Evolutionary conservation across 192 early-diverging fungal species (phyloP).

Genomic region (Umbelopsis isabellina): DNA sequence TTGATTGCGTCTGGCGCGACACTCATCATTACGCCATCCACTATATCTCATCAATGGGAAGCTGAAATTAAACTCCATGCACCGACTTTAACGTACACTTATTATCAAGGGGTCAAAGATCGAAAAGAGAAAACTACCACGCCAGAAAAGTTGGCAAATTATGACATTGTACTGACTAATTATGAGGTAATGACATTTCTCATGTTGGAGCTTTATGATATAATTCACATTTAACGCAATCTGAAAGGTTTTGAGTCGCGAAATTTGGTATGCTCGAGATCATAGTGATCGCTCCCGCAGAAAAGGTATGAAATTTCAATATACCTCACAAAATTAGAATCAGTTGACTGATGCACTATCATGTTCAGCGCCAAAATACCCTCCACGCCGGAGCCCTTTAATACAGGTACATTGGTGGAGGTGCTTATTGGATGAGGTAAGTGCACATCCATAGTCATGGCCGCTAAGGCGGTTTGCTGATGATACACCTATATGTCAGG

Average conservation of each 20-base stretch:
- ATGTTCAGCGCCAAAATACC: conserved; percentile 36
- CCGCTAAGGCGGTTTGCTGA: not conserved
- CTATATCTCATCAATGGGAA: conserved; percentile 70
- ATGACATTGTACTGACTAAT: conserved; percentile 65
- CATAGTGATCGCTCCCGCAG: conserved; percentile 44
- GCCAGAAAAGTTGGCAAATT: conserved; percentile 35
- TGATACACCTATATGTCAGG: conserved; percentile 30
- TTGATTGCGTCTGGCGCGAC: conserved; percentile 50
- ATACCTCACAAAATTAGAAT: too few relatives aligned
- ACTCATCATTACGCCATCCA: conserved; percentile 63
- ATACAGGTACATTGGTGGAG: conserved; percentile 61
- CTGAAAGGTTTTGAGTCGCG: conserved; percentile 45
- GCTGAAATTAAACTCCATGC: conserved; percentile 59
- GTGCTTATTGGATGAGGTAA: conserved; percentile 62
- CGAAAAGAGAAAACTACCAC: conserved; percentile 4
- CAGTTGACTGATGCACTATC: not conserved
- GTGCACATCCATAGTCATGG: not conserved
- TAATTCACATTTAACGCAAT: not conserved
- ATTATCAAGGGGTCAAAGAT: conserved; percentile 46
- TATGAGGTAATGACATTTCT: conserved; percentile 36
- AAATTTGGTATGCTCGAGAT: conserved; percentile 52
- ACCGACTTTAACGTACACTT: conserved; percentile 40
- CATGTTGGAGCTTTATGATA: not conserved
- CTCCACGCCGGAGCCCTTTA: conserved; percentile 47
- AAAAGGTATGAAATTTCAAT: conserved; percentile 17